Evolutionary conservation across 73 alveolate genomes (phyloP), one percentile per base, ranked within the genome.

Genomic region (Urostyla sp.): DNA sequence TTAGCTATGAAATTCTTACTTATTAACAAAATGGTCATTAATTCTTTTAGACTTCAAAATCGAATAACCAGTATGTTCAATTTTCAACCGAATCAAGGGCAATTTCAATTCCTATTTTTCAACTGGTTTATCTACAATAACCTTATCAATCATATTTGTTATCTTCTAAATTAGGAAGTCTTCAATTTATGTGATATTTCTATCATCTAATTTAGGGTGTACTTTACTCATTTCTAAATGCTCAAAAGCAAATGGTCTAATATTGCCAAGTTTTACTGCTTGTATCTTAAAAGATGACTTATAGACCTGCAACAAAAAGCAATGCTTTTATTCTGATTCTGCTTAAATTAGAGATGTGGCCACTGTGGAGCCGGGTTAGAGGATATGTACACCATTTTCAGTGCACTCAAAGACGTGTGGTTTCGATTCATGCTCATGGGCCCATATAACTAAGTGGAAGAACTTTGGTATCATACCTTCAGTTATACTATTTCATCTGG

Each of bases 381-480:
- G 80, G 60, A 96, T 83, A 67, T 91, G 95, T 57, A 92, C 96
- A 38, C 98, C 98, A 51, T 63, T 89, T 84, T 94, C 94, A 40
- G 80, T 89, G 50, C 91, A 78, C 69, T 94, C 94, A 0, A 56
- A 69, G 7, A 90, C 72, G 0, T 61, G 55, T 0, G 96, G 92
- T 1, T 85, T 92, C 37, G 97, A 85, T 75, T 96, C 99, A 91
- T 96, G 99, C 80, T 96, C 99, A 87, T 96, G 99, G 27, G 98
- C 99, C 98, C 99, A 96, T 11, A 96, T 84, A 0, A 95, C 94
- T 48, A 96, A 72, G 75, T 96, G 94, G 61, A 96, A 80, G 83
- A 93, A 93, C 21, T 85, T 79, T 10, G 98, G 98, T 26, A 93
- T 80, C 73, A 83, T 81, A 49, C 96, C 94, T 38, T 95, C 97